Base-by-base conservation (phyloP, 441 rosid species). In the Bocquillonia castaneifolia region DNA sequence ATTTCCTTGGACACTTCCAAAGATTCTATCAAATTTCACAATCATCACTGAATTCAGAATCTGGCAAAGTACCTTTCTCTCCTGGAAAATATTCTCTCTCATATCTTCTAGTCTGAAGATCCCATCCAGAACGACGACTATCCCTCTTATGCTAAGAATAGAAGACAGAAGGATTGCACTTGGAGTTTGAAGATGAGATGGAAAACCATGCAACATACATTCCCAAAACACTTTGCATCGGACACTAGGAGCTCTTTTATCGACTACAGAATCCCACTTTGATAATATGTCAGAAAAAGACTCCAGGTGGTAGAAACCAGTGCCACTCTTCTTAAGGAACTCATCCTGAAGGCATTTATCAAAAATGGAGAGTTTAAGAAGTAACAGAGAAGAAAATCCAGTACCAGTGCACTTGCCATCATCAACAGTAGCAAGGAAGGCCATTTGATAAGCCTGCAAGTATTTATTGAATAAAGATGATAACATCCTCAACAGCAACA, bases 141-240 rank as follows among this genome's bases (percentile, higher is more conserved):
- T 84, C 68, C 81, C 81, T 75, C 90, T 86, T 78, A 96, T 86
- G 77, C 83, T 82, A 72, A 88, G 80, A 73, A 81, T 70, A 74
- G 98, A 83, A 76, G 99, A 92, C 74, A 96, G 85, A 74, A 92
- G 82, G 73, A 80, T 68, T 66, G 86, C 90, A 77, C 97, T 88
- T 58, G 88, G 77, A 67, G 80, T 69, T 70, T 74, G 87, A 77
- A 80, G 83, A 79, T 83, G 80, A 78, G 82, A 81, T 25, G 99
- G 99, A 76, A 88, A 88, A 73, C 99, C 99, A 88, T 93, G 98
- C 82, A 91, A 68, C 84, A 89, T 85, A 64, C 86, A 86, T 76
- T 89, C 96, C 91, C 91, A 89, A 53, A 88, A 84, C 78, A 88
- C 86, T 88, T 86, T 89, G 72, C 82, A 78, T 54, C 76, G 78